A percentile compares a stretch with the other conserved stretches of the same genome.
Evolutionary conservation across 352 stramenopile genomes (phyloP).

Genomic region (Pythium periplocum): DNA sequence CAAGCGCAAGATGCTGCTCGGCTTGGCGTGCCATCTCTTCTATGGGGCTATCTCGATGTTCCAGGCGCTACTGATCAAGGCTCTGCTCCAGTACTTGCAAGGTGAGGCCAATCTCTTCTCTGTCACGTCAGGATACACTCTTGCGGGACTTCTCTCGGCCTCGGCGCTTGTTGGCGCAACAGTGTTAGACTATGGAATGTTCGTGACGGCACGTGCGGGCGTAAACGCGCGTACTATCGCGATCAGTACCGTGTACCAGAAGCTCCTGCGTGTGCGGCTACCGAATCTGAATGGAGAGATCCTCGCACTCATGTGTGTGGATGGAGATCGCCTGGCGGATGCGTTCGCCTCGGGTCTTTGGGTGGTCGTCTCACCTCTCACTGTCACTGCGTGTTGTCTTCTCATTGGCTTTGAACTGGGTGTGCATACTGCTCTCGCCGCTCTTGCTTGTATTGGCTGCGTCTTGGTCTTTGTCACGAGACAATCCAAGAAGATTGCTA

Average conservation of each 20-base stretch:
- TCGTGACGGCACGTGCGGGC: constrained; percentile 31
- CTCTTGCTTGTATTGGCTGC: no score
- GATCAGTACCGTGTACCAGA: constrained; percentile 44
- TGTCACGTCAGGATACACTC: constrained; percentile 14
- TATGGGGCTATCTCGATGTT: constrained; percentile 17
- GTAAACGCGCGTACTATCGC: constrained; percentile 36
- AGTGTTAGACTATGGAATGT: constrained; percentile 38
- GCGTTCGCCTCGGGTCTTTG: constrained; percentile 31
- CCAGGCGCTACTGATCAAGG: constrained; percentile 23
- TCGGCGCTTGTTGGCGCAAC: constrained; percentile 18
- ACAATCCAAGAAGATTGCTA: constrained; percentile 27
- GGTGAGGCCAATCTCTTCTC: constrained; percentile 11
- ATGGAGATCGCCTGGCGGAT: constrained; percentile 41
- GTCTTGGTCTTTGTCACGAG: constrained; percentile 22
- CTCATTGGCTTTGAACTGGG: no score
- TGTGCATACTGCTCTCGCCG: no score
- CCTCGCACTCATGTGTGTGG: constrained; percentile 38
- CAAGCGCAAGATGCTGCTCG: no score
- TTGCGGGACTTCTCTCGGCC: constrained; percentile 6
- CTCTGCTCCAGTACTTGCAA: constrained; percentile 19
- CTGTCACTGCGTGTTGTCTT: no score
- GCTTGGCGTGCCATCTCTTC: constrained; percentile 14
- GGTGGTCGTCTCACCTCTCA: neutral
- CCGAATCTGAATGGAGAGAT: constrained; percentile 41
- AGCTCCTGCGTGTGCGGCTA: constrained; percentile 32